Conservation (phyloP, 2,329 filamentous ascomycete genomes). For the Sodiomyces alkalinus region DNA sequence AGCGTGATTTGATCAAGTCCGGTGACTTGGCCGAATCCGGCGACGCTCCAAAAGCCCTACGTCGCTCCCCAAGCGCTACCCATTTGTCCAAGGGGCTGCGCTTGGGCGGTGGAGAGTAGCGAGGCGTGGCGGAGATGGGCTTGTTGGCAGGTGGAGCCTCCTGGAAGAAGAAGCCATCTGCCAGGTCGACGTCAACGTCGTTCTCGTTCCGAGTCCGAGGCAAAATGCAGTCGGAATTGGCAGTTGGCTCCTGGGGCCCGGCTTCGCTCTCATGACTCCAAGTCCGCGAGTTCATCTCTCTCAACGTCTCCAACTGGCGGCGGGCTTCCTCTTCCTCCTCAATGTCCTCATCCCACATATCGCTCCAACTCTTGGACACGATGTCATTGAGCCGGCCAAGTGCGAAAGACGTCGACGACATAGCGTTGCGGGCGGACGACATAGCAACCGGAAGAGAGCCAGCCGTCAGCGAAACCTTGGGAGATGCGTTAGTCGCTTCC, state of each 20-base stretch:
- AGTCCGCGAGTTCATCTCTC: slow-evolving; percentile 57
- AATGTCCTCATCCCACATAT: slow-evolving; percentile 87
- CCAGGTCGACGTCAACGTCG: slow-evolving; percentile 47
- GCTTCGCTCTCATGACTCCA: slow-evolving; percentile 63
- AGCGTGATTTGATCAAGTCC: neutral
- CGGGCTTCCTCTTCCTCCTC: slow-evolving; percentile 56
- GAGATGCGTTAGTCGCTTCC: slow-evolving; percentile 26
- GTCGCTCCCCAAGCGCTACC: slow-evolving; percentile 72
- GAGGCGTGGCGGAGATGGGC: slow-evolving; percentile 23
- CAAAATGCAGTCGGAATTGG: slow-evolving; percentile 28
- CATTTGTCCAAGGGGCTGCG: slow-evolving; percentile 62
- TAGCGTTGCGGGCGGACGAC: slow-evolving; percentile 54
- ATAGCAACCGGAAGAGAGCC: slow-evolving; percentile 67
- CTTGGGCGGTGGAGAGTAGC: slow-evolving; percentile 54
- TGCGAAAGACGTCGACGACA: slow-evolving; percentile 59
- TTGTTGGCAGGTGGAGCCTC: slow-evolving; percentile 33
- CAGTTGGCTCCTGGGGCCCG: too few relatives aligned
- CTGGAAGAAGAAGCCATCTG: slow-evolving; percentile 61
- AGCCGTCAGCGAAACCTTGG: slow-evolving; percentile 42
- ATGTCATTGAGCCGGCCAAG: slow-evolving; percentile 64
- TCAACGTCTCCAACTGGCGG: slow-evolving; percentile 42
- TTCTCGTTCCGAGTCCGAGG: too few relatives aligned
- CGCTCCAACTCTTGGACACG: slow-evolving; percentile 98
- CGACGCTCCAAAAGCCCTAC: slow-evolving; percentile 47
- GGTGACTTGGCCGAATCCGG: slow-evolving; percentile 35